Percentiles rank a stretch among this genome's conserved stretches.
These are phyloP conservation scores for Chlorella vulgaris DNA, from an alignment of 139 green algal genomes.

Conservation along the genomic window DNA sequence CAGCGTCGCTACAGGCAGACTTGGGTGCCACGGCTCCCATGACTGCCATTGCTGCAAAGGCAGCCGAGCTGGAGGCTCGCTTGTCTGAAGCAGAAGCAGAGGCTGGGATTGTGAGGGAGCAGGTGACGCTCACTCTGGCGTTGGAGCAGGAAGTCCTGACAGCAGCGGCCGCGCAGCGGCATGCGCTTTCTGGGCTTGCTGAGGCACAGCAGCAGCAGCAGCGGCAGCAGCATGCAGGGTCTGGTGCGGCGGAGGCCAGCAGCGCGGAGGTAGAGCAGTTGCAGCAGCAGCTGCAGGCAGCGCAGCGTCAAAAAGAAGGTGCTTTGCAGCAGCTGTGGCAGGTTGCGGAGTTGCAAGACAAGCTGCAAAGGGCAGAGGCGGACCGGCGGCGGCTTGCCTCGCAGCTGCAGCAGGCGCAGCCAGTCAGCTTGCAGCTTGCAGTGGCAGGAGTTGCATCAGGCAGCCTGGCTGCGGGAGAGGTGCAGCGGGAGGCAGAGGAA, in stretches of 20 bases:
- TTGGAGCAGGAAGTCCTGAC: too few relatives aligned
- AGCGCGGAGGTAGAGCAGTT: background rate
- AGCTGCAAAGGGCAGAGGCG: slow-evolving; percentile 2
- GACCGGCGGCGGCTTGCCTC: slow-evolving; percentile 11
- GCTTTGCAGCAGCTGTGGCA: slow-evolving; percentile 26
- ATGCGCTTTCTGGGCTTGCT: background rate
- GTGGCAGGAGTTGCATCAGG: too few relatives aligned
- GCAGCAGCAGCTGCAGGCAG: background rate
- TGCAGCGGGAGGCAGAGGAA: background rate
- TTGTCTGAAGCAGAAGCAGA: background rate
- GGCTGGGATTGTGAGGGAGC: too few relatives aligned
- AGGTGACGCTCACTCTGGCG: too few relatives aligned
- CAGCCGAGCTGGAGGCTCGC: slow-evolving; percentile 7
- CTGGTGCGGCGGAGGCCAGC: background rate
- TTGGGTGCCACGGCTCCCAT: background rate
- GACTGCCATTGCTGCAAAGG: background rate
- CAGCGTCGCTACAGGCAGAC: background rate
- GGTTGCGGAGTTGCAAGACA: slow-evolving; percentile 2
- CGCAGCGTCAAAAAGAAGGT: slow-evolving; percentile 17
- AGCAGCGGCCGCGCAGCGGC: background rate
- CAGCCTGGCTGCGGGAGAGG: background rate
- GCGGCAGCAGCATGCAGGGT: background rate
- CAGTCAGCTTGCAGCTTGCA: too few relatives aligned
- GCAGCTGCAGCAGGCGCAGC: background rate
- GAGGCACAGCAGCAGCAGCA: background rate